phyloP scores from a whole-genome alignment of 129 eudicot genomes.

The Saussurea involucrata region DNA sequence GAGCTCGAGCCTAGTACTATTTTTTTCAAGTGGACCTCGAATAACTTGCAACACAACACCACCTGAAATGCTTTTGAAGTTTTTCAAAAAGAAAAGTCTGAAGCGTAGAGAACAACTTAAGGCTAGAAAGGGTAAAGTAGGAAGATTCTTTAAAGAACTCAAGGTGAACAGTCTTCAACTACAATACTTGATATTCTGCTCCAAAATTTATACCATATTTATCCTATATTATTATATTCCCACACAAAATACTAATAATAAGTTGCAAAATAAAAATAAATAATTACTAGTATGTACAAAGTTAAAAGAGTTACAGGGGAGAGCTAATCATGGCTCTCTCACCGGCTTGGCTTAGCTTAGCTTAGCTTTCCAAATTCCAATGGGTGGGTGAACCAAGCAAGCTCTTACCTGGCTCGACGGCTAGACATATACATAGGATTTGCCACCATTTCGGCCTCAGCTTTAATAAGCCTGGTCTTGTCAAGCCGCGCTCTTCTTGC shows the following conservation, averaged over 20 bases:
- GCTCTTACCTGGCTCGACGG: conserved; percentile 25
- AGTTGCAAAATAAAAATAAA: not conserved
- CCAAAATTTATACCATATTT: not conserved
- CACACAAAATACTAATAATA: not conserved
- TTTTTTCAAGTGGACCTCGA: not conserved
- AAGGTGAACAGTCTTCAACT: not conserved
- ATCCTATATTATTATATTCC: not conserved
- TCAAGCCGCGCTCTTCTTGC: conserved; percentile 72
- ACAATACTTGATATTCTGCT: not conserved
- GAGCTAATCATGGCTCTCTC: not conserved
- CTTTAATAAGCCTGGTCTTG: conserved; percentile 34
- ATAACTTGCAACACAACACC: too few species aligned
- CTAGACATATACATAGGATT: conserved; percentile 34
- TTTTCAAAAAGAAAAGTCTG: too few species aligned
- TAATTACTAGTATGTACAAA: not conserved
- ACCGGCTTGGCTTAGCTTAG: not conserved
- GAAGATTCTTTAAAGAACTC: not conserved
- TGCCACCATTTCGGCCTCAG: conserved; percentile 9
- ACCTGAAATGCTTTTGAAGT: too few species aligned
- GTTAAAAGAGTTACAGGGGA: not conserved
- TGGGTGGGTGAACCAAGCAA: not conserved
- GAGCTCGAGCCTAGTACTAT: too few species aligned
- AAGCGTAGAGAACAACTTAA: too few species aligned
- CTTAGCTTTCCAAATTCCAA: not conserved
- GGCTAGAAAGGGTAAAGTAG: not conserved